These are phyloP conservation scores for Aphelidium insulamus DNA, from an alignment of 371 early-diverging fungal genomes.

Conservation along the genomic window DNA sequence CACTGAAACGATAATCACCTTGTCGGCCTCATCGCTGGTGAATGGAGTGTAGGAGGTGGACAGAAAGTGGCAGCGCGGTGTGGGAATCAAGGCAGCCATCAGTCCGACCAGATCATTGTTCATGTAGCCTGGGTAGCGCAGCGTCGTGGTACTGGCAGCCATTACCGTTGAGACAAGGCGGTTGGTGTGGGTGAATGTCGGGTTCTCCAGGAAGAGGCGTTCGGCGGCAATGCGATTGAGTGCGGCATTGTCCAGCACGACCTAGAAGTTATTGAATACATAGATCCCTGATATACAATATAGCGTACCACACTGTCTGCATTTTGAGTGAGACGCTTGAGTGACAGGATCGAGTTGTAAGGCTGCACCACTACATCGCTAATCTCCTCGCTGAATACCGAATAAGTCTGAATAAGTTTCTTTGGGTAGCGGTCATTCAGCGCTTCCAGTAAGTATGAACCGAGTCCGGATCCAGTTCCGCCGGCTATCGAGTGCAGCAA, in stretches of 20 bases:
- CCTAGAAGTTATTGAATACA: slow-evolving; percentile 7
- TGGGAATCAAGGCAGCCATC: slow-evolving; percentile 83
- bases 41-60: slow-evolving; percentile 97
- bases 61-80: slow-evolving; percentile 89
- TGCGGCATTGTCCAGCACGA: slow-evolving; percentile 89
- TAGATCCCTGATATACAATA: slow-evolving; percentile 1
- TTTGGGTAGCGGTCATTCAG: slow-evolving; percentile 93
- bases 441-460: slow-evolving; percentile 66
- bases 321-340: slow-evolving; percentile 73
- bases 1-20: slow-evolving; percentile 18
- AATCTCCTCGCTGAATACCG: slow-evolving; percentile 92
- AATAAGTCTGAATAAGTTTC: slow-evolving; percentile 92
- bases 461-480: slow-evolving; percentile 91
- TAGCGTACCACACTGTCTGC: slow-evolving; percentile 76
- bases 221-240: slow-evolving; percentile 84
- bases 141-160: slow-evolving; percentile 89
- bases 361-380: slow-evolving; percentile 99
- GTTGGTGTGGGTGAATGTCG: slow-evolving; percentile 92
- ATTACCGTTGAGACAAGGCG: slow-evolving; percentile 95
- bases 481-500: slow-evolving; percentile 86
- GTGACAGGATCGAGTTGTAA: slow-evolving; percentile 91
- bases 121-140: slow-evolving; percentile 98
- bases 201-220: slow-evolving; percentile 71
- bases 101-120: slow-evolving; percentile 93
- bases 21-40: slow-evolving; percentile 78